Conservation (phyloP, 306 rosid genomes). For the Citrullus colocynthis region DNA sequence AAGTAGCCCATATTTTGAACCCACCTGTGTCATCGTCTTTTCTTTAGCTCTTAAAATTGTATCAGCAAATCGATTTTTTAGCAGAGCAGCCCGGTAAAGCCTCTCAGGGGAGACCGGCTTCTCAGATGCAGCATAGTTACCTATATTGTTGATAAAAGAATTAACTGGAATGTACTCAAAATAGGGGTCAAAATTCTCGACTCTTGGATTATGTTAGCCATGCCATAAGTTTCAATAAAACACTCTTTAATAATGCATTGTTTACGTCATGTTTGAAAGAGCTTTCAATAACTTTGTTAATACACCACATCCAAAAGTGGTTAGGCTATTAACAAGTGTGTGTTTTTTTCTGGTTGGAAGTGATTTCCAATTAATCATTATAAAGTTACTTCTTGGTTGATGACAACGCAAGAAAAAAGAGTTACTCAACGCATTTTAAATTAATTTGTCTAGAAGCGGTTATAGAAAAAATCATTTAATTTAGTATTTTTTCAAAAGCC, state of each 20-base stretch:
- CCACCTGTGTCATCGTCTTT: conserved; percentile 64
- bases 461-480: background rate
- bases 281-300: background rate
- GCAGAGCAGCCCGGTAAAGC: conserved; percentile 53
- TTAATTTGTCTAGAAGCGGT: background rate
- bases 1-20: background rate
- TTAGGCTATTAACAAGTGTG: background rate
- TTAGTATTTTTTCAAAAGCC: background rate
- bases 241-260: background rate
- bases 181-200: conserved; percentile 6
- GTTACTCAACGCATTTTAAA: background rate
- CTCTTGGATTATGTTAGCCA: background rate
- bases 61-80: conserved; percentile 65
- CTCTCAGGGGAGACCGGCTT: conserved; percentile 60
- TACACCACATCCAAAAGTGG: background rate
- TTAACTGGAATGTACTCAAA: conserved; percentile 12
- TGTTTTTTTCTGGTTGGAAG: background rate
- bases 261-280: background rate
- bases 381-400: background rate
- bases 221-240: background rate
- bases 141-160: conserved; percentile 18
- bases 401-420: background rate
- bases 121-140: conserved; percentile 48
- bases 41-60: conserved; percentile 78
- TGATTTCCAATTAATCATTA: background rate